Base-by-base conservation (phyloP, 2,329 filamentous ascomycete genomes). In the Hypoxylon sp. region DNA sequence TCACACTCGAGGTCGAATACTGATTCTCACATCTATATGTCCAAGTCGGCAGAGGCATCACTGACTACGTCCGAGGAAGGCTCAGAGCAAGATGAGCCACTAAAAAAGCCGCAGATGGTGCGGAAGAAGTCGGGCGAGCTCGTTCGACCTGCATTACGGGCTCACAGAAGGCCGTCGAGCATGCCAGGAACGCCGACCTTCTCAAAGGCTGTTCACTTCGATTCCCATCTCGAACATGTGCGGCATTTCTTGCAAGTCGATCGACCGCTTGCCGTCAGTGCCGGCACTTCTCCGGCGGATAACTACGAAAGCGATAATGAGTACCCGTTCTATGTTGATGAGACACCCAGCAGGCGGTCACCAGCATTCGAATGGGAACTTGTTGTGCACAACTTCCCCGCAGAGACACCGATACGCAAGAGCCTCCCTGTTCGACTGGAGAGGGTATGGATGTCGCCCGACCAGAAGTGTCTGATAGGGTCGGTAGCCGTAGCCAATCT, bases 71-170 rank as follows among this genome's bases (percentile, higher is more conserved):
- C 88, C 0, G 89, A 91, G 53, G 90, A 92, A 67, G 90, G 91
- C 77, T 88, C 81, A 72, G 91, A 86, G 79, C 73, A 73, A 76
- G 82, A 89, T 79, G 82, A 91, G 62, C 74, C 87, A 67, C 80
- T 78, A 70, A 85, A 83, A 74, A 97, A 96, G 82, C 94, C 94
- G n/a, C 90, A 90, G 59, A 97, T 98, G 90, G 90, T 99, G 10
- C 91, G 96, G 75, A 99, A 99, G 84, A 99, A 99, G 86, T 98
- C 96, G 42, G 96, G 96, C 35, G 96, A 99, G 82, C 87, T 99
- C 37, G 96, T 99, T 64, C 91, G 96, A 74, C 96, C 96, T 11
- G 96, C 96, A 19, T 87, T 99, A 57, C 90, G 96, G 55, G 90
- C 92, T n/a, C 88, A 88, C 71, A 87, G 93, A 71, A 89, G 96